Evolutionary conservation across 441 rosid species (phyloP).

Genomic region (Codiaeum variegatum): DNA sequence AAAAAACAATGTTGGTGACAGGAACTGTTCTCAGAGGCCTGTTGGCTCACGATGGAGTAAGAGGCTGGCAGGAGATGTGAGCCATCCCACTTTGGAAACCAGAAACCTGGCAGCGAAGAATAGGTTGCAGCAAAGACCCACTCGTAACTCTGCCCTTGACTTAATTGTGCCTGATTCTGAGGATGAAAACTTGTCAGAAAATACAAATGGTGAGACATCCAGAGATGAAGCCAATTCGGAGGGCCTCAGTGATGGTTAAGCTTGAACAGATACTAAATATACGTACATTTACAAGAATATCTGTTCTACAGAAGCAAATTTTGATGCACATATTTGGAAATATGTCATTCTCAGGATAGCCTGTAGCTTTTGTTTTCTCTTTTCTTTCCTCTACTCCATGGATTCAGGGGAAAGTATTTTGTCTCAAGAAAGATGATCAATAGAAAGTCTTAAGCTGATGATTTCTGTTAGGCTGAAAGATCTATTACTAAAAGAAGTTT

Average conservation of each 20-base stretch:
- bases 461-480: not conserved
- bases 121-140: constrained; percentile 56
- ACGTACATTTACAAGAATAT: not conserved
- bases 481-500: not conserved
- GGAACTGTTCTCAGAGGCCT: constrained; percentile 22
- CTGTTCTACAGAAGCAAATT: constrained; percentile 19
- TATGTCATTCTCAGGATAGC: not conserved
- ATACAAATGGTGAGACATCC: constrained; percentile 7
- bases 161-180: constrained; percentile 39
- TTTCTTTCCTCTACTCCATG: not conserved
- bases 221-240: constrained; percentile 24
- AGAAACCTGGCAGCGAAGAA: constrained; percentile 37
- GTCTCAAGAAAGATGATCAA: not conserved
- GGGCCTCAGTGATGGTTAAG: constrained; percentile 19
- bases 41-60: constrained; percentile 31
- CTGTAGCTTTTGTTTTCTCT: not conserved
- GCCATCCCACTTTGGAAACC: constrained; percentile 28
- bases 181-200: constrained; percentile 26
- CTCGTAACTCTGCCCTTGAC: constrained; percentile 49
- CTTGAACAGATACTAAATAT: not conserved
- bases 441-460: not conserved
- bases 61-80: constrained; percentile 35
- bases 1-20: constrained; percentile 15
- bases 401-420: too few species aligned
- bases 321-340: constrained; percentile 5